These are phyloP conservation scores for Ophiobolus disseminans DNA, from an alignment of 2,329 filamentous ascomycete genomes.

Conservation along the genomic window DNA sequence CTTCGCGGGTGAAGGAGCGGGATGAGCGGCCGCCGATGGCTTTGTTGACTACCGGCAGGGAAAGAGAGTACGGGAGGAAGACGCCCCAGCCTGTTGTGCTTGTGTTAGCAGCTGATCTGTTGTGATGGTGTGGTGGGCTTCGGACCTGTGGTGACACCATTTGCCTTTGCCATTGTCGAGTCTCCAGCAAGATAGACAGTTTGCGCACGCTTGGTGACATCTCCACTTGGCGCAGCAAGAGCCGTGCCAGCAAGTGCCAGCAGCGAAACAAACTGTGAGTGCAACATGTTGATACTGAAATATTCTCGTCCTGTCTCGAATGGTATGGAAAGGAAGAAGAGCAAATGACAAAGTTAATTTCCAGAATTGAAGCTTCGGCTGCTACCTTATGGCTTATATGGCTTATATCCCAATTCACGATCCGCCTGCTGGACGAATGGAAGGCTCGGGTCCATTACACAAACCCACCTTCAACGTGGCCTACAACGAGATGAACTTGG, in stretches of 20 bases:
- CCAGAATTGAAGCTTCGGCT: not conserved
- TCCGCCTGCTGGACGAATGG: slow-evolving; percentile 7
- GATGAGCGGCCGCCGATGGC: slow-evolving; percentile 72
- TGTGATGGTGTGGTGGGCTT: not conserved
- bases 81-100: slow-evolving; percentile 65
- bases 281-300: slow-evolving; percentile 22
- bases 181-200: slow-evolving; percentile 67
- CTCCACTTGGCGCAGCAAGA: slow-evolving; percentile 30
- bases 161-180: slow-evolving; percentile 65
- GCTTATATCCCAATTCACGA: not conserved
- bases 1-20: slow-evolving; percentile 71
- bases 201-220: slow-evolving; percentile 37
- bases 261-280: slow-evolving; percentile 25
- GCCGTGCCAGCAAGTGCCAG: slow-evolving; percentile 28
- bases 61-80: slow-evolving; percentile 62
- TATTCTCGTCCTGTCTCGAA: not conserved
- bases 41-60: slow-evolving; percentile 64
- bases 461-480: not conserved
- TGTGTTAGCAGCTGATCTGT: not conserved
- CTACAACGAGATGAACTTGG: not conserved
- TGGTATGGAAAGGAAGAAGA: not conserved
- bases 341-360: not conserved
- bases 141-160: slow-evolving; percentile 53
- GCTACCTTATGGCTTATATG: not conserved
- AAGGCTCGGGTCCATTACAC: not conserved